Evolutionary conservation across 2,329 filamentous ascomycete species (phyloP), one percentile per base, ranked within the genome.

Genomic region (Coniella lustricola): DNA sequence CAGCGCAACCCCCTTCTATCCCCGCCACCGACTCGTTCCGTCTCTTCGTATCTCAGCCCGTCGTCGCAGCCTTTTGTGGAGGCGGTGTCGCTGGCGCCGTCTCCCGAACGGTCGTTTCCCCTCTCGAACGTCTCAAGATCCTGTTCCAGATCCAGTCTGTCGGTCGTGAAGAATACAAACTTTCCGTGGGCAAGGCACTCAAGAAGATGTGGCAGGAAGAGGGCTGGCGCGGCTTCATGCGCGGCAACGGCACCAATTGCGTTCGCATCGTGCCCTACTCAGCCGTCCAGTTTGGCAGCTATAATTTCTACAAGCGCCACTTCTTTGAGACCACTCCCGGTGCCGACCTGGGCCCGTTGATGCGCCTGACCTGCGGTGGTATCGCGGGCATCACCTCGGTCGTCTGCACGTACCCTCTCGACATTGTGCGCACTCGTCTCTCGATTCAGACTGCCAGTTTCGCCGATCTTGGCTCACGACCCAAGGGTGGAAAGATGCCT

Each of bases 391-490:
- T 98, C 60, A 98, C 93, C 2, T 98, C 93, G 10, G 93, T 98
- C 50, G 86, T 88, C 51, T 84, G 87, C 62, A 98, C 93, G 44
- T 98, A 98, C 65, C 93, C 93, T 13, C 84, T 98, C 56, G 93
- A 98, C 63, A 98, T 98, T 61, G 91, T 97, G 52, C 87, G 93
- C 53, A 98, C 93, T 18, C 84, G 93, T 35, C 74, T 98, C 42
- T 97, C 91, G 7, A 96, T 98, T 77, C 93, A 98, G 66, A 90
- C 90, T 3, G 93, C 93, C n/a, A 96, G 91, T 4, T 97, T 98
- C 65, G 80, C 85, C 20, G 84, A 81, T 52, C 76, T 97, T 13
- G 79, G 81, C 45, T 67, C 74, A 45, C 38, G 38, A 10, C 75
- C 72, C 53, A 75, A 96, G 14, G 79, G 82, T 45, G 68, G 74